Evolutionary conservation across 192 early-diverging fungal genomes (phyloP), one percentile per base, ranked within the genome.

Genomic region (Martensiomyces pterosporus): DNA sequence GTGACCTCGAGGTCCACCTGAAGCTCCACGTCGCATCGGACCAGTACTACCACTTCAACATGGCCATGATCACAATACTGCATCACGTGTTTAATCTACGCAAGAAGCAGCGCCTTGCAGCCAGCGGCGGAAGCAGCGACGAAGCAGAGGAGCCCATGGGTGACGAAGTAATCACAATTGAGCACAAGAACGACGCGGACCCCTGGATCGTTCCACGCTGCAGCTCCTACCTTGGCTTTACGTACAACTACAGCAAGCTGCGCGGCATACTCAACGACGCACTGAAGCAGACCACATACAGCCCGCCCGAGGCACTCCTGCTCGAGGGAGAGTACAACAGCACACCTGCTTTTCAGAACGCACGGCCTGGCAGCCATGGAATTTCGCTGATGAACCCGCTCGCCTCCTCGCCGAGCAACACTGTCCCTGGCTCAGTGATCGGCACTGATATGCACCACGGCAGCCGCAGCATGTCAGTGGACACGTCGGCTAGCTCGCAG

Each of bases 41-140:
- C 52, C 55, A 75, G 57, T 68, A 64, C 49, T 75, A 75, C 47
- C 65, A 75, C 46, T 75, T 67, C 43, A 75, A 75, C 52, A 75
- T 75, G 72, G 65, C 64, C 16, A 67, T 75, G 3, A 67, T 75
- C 15, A 75, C 72, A 2, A 68, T 75, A 60, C 72, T 75, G 35
- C 72, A 75, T 50, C 64, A 61, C 24, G 56, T 75, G 9, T 67
- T 67, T 42, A 64, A 75, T 37, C 55, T 75, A 37, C 65, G 72
- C 47, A 61, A 62, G 27, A 52, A 58, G 55, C 63, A 73, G 36
- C 53, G 69, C 9, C 38, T 32, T 5, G 12, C 29, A 32, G 58
- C 55, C n/a, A 39, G 48, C 23, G 41, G 34, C 19, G 26, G 21
- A 22, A 29, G 1, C 4, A 15, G 47, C 13, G 16, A n/a, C 2